phyloP scores from a whole-genome alignment of 2,329 filamentous ascomycete species.

The Phoma sp. region DNA sequence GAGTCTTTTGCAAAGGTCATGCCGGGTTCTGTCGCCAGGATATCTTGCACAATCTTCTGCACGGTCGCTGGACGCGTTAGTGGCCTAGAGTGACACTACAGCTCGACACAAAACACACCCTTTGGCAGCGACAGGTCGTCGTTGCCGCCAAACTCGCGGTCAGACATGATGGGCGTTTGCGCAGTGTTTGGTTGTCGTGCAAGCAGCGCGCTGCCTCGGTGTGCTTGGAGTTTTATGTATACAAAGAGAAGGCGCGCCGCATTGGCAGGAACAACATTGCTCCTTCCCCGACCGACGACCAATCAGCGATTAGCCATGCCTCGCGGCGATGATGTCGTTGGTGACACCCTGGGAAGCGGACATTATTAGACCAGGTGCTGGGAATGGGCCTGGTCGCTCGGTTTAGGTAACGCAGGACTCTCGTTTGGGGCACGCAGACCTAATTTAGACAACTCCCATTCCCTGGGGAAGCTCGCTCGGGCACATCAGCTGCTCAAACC shows the following conservation, averaged over 20 bases:
- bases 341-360: conserved; percentile 5
- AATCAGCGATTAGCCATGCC: conserved; percentile 3
- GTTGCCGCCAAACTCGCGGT: conserved; percentile 54
- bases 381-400: conserved; percentile 4
- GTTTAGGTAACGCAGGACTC: conserved; percentile 3
- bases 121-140: conserved; percentile 53
- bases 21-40: conserved; percentile 77
- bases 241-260: conserved; percentile 10
- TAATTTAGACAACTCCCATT: not conserved
- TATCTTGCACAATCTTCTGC: conserved; percentile 90
- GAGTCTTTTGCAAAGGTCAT: conserved; percentile 94
- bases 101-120: conserved; percentile 32
- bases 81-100: not conserved
- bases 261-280: conserved; percentile 12
- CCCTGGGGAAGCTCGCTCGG: conserved; percentile 3
- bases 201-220: conserved; percentile 9
- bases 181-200: conserved; percentile 17
- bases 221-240: conserved; percentile 19
- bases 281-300: conserved; percentile 5
- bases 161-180: conserved; percentile 46
- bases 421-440: not conserved
- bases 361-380: conserved; percentile 15
- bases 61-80: conserved; percentile 64
- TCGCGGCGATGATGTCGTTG: not conserved
- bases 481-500: conserved; percentile 13